phyloP scores from a whole-genome alignment of 768 basidiomycete genomes.

The Leucogyrophana mollusca region DNA sequence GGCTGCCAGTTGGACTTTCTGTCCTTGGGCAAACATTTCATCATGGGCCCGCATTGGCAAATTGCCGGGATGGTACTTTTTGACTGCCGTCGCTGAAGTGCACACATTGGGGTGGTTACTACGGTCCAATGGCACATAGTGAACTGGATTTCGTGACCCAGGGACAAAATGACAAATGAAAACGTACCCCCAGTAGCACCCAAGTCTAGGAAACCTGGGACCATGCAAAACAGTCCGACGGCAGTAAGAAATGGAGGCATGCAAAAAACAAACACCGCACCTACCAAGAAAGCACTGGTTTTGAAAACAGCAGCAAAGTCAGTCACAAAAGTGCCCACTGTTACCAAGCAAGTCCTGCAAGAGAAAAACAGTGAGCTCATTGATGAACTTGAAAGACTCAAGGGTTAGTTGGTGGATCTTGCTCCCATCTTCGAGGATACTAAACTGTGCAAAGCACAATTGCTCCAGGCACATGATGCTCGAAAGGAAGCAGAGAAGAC shows the following conservation, averaged over 20 bases:
- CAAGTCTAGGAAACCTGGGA: no score
- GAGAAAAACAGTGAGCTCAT: neutral
- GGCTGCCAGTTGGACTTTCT: slow-evolving; percentile 21
- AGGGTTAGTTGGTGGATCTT: neutral
- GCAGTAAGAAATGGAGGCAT: no score
- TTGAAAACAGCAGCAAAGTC: no score
- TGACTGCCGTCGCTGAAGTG: neutral
- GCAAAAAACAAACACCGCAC: no score
- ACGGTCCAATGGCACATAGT: slow-evolving; percentile 30
- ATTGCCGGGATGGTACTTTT: slow-evolving; percentile 20
- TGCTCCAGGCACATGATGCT: neutral
- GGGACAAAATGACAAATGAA: no score
- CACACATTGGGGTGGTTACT: slow-evolving; percentile 15
- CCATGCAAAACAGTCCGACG: no score
- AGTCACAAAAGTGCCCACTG: neutral
- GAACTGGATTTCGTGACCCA: neutral
- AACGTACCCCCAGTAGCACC: no score
- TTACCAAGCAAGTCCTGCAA: neutral
- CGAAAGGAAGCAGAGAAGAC: neutral
- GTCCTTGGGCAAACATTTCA: slow-evolving; percentile 25
- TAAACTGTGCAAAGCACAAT: neutral
- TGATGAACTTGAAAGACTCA: no score
- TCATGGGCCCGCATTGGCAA: slow-evolving; percentile 34
- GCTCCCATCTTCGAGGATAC: neutral
- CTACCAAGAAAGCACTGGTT: no score